Base-by-base conservation (phyloP, 202 grass and related monocot genomes). In the Cymbopogon flexuosus region DNA sequence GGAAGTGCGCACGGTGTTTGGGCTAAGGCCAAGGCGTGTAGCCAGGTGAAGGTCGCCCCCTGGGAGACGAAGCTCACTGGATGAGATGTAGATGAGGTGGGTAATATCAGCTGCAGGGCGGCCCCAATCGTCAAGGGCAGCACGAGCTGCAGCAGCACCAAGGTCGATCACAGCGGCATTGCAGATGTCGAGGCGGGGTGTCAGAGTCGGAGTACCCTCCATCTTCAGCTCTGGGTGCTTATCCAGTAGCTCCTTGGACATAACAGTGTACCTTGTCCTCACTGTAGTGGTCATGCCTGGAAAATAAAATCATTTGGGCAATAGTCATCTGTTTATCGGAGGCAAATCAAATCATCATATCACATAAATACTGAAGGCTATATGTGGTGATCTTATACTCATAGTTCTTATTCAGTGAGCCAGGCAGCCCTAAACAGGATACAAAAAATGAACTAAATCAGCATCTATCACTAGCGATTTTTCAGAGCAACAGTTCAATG, bases 241-340 rank as follows among this genome's bases (percentile, higher is more conserved):
- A 19, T 90, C 88, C 16, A 93, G 83, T 75, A 97, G 77, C 75
- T 89, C 93, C 78, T 91, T 93, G 5, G 88, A 89, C 90, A 97
- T 93, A 39, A 97, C 90, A 19, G 90, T 97, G 74, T 90, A 97
- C 74, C 93, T 90, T 78, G 88, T 90, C 85, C 83, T 97, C 81
- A 97, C 93, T 11, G 93, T 97, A 4, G 93, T 93, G 45, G 85
- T 97, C 71, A 71, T 93, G 81, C 93, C 93, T 97, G 78, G 30
- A 42, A 83, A 83, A 62, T 10, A 59, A 13, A 62, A 83, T 68
- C 9, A 19, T 60, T 68, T 56, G 33, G 39, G 21, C 22, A 56
- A 68, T 62, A 37, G 52, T 78, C 72, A 65, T 27, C 12, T 29
- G 1, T 82, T 35, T 77, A 41, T 65, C 36, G 40, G 23, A 33